Evolutionary conservation across 139 green algal species (phyloP).

Genomic region (Tetradesmus lagerheimii): DNA sequence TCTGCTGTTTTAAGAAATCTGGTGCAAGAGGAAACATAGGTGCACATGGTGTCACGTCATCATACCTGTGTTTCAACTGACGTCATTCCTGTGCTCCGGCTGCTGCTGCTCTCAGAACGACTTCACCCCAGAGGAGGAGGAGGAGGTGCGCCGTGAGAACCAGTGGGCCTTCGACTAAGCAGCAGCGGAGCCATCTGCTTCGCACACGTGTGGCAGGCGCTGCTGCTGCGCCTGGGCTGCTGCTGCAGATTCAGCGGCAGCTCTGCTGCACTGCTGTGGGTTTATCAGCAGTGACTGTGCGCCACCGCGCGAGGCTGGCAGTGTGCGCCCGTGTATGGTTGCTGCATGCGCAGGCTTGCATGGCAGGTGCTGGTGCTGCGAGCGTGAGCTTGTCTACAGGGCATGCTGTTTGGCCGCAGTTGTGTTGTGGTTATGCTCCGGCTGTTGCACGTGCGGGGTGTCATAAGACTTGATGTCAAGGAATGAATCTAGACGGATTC

Average conservation of each 20-base stretch:
- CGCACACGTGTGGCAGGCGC: neutral
- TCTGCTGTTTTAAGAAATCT: too few species aligned
- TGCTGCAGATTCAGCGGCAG: neutral
- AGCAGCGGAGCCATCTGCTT: conserved; percentile 25
- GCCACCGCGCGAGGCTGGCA: neutral
- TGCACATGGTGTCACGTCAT: neutral
- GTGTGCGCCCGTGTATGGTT: neutral
- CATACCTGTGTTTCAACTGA: neutral
- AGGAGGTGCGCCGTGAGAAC: conserved; percentile 96
- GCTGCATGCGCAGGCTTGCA: neutral
- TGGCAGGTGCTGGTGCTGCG: neutral
- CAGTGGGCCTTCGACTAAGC: conserved; percentile 94
- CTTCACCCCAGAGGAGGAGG: conserved; percentile 97
- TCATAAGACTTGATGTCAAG: too few species aligned
- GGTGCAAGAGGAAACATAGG: too few species aligned
- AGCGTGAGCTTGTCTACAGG: neutral
- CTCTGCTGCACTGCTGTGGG: neutral
- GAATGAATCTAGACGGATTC: too few species aligned
- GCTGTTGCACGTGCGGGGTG: neutral
- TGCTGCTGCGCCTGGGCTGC: neutral
- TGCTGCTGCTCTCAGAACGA: conserved; percentile 82
- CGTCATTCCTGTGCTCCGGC: neutral
- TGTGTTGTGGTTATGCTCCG: neutral
- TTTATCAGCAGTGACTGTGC: neutral
- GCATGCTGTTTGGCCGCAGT: neutral